phyloP scores from a whole-genome alignment of 768 basidiomycete species.

The Trametes coccinea region DNA sequence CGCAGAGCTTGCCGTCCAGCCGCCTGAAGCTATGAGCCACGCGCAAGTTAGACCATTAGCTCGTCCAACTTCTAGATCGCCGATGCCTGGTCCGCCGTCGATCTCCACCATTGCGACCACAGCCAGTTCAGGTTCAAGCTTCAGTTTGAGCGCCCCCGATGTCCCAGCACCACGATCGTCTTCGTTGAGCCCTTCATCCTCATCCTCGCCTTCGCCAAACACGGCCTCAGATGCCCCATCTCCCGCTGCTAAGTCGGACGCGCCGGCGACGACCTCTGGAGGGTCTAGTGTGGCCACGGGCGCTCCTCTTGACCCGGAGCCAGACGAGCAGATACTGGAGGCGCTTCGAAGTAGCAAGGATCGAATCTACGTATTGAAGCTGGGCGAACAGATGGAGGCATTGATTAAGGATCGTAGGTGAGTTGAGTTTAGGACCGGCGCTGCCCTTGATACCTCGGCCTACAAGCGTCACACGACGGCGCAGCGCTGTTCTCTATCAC shows the following conservation, averaged over 20 bases:
- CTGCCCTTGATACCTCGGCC: constrained; percentile 1
- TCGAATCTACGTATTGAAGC: constrained; percentile 81
- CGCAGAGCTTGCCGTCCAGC: constrained; percentile 14
- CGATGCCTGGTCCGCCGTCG: constrained; percentile 17
- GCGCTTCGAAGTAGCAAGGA: constrained; percentile 88
- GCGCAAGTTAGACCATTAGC: background rate
- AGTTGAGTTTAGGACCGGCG: constrained; percentile 32
- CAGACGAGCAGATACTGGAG: constrained; percentile 80
- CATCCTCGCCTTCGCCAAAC: constrained; percentile 25
- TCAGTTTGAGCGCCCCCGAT: constrained; percentile 21
- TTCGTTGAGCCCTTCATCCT: constrained; percentile 16
- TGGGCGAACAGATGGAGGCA: constrained; percentile 84
- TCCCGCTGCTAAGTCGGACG: constrained; percentile 11
- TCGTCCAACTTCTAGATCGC: background rate
- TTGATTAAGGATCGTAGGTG: constrained; percentile 76
- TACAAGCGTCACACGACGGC: constrained; percentile 20
- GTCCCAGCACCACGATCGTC: constrained; percentile 17
- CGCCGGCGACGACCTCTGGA: constrained; percentile 5
- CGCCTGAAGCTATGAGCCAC: background rate
- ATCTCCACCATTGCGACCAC: constrained; percentile 22
- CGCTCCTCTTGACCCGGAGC: constrained; percentile 40
- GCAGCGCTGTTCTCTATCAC: background rate
- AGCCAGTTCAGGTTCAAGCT: constrained; percentile 21
- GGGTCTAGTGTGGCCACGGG: constrained; percentile 9
- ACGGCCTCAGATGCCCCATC: constrained; percentile 13